phyloP scores from a whole-genome alignment of 495 filamentous ascomycete species.

The Penicillium pancosmium region DNA sequence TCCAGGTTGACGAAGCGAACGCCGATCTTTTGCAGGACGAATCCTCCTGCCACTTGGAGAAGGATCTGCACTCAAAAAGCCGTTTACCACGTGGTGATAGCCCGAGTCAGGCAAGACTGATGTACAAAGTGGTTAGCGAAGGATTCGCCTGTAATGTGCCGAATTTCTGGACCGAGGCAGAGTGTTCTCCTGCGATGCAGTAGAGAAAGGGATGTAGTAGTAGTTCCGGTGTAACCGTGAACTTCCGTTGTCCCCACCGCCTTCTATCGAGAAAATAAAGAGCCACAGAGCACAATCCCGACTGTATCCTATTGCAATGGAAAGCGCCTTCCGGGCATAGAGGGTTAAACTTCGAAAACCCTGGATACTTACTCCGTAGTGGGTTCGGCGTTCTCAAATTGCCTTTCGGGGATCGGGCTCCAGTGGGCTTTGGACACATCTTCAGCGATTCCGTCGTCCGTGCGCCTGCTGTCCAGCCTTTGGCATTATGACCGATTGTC shows the following conservation, averaged over 20 bases:
- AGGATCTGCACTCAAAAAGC: conserved; percentile 1
- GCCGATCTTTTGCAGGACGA: conserved; percentile 5
- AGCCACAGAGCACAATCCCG: neutral
- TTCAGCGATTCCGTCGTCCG: neutral
- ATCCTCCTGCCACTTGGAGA: conserved; percentile 3
- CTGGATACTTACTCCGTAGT: neutral
- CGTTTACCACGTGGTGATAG: neutral
- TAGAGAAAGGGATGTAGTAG: too few relatives aligned
- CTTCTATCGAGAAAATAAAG: neutral
- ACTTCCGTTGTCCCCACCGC: too few relatives aligned
- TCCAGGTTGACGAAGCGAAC: neutral
- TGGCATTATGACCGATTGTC: neutral
- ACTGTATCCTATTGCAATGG: neutral
- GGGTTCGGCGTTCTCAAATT: conserved; percentile 1
- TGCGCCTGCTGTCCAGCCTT: neutral
- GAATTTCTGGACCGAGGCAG: too few relatives aligned
- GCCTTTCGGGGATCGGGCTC: neutral
- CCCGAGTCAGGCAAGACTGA: neutral
- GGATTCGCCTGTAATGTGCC: neutral
- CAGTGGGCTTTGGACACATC: neutral
- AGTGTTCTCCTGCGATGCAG: too few relatives aligned
- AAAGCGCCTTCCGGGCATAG: neutral
- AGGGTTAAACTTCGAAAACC: neutral
- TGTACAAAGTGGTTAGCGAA: neutral
- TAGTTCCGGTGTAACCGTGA: too few relatives aligned